Conservation (phyloP, 306 rosid genomes). For the Trifolium subterraneum region DNA sequence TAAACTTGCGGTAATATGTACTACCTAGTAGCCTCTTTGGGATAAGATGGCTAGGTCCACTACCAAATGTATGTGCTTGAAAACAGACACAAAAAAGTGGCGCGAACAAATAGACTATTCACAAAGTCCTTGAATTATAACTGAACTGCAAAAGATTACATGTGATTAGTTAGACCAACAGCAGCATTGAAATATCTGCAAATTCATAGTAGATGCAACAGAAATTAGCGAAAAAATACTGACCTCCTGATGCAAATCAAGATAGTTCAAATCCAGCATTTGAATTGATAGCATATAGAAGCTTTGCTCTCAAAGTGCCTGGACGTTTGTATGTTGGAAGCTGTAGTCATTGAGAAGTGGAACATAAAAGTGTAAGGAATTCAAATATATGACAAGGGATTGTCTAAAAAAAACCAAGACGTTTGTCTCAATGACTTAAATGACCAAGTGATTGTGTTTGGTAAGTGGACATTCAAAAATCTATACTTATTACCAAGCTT, state of each 20-base stretch:
- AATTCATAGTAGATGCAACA: constrained; percentile 30
- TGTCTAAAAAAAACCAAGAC: constrained; percentile 7
- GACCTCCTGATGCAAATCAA: constrained; percentile 57
- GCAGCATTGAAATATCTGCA: neutral
- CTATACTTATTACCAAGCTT: constrained; percentile 1
- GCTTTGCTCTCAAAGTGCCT: constrained; percentile 85
- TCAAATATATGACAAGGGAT: constrained; percentile 31
- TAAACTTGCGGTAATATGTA: constrained; percentile 56
- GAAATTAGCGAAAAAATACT: constrained; percentile 15
- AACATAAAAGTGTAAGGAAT: constrained; percentile 35
- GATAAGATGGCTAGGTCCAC: constrained; percentile 51
- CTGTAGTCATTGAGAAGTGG: constrained; percentile 52
- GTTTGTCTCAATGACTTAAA: constrained; percentile 27
- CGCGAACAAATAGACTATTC: neutral
- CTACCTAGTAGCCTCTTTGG: constrained; percentile 60
- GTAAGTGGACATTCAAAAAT: constrained; percentile 23
- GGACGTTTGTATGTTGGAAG: constrained; percentile 96
- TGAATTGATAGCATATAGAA: constrained; percentile 88
- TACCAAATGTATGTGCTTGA: constrained; percentile 50
- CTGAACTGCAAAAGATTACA: constrained; percentile 23
- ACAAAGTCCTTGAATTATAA: constrained; percentile 26
- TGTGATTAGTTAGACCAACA: constrained; percentile 32
- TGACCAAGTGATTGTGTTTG: constrained; percentile 8
- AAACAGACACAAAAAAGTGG: constrained; percentile 35
- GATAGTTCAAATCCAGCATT: constrained; percentile 99